These are phyloP conservation scores for Dispira parvispora DNA, from an alignment of 192 early-diverging fungal genomes.

Conservation along the genomic window DNA sequence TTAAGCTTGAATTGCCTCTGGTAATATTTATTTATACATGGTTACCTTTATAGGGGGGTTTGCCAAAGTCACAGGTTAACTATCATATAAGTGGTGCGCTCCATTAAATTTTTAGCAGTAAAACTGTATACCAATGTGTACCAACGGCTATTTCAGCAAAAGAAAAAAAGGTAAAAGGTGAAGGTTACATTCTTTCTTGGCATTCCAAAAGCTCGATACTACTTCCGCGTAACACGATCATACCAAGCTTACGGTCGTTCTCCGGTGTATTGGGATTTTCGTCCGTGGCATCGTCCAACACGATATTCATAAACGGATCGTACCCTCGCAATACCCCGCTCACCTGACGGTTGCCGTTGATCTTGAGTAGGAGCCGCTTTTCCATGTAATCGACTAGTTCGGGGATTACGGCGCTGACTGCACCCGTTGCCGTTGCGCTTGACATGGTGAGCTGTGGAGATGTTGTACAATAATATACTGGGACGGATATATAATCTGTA, in stretches of 20 bases:
- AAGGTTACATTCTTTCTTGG: conserved; percentile 36
- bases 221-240: conserved; percentile 70
- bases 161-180: too few species aligned
- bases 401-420: neutral
- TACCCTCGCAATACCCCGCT: conserved; percentile 95
- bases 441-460: neutral
- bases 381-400: conserved; percentile 51
- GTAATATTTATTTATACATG: too few species aligned
- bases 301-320: conserved; percentile 99
- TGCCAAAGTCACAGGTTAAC: too few species aligned
- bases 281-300: conserved; percentile 84
- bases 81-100: too few species aligned
- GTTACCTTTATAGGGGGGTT: too few species aligned
- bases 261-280: conserved; percentile 30
- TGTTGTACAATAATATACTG: too few species aligned
- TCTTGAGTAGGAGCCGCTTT: conserved; percentile 75
- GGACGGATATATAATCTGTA: too few species aligned
- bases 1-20: too few species aligned
- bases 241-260: conserved; percentile 63
- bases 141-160: too few species aligned
- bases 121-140: too few species aligned
- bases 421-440: neutral
- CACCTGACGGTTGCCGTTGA: conserved; percentile 83
- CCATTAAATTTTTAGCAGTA: too few species aligned
- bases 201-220: conserved; percentile 54